A percentile compares a stretch with the other conserved stretches of the same genome.
Conservation (phyloP, 306 rosid species). For the Glycyrrhiza uralensis region DNA sequence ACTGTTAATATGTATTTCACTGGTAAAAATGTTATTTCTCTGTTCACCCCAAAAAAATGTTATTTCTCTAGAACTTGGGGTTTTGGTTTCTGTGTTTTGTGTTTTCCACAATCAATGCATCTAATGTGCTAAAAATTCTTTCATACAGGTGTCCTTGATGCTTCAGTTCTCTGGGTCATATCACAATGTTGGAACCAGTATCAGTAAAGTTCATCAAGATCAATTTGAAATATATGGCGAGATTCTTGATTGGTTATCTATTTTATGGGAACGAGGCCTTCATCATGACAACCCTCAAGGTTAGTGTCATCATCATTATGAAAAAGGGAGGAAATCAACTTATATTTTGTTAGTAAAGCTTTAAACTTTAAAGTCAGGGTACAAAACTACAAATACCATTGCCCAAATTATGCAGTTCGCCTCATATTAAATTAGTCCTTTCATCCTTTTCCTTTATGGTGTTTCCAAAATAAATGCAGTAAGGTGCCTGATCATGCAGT, state of each 20-base stretch:
- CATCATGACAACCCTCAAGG: conserved; percentile 92
- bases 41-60: no score
- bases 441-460: background rate
- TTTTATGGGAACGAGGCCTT: conserved; percentile 93
- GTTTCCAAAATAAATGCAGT: conserved; percentile 59
- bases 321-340: conserved; percentile 1
- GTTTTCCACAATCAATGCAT: background rate
- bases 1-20: background rate
- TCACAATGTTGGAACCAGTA: conserved; percentile 32
- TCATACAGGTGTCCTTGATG: conserved; percentile 68
- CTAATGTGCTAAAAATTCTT: conserved; percentile 22
- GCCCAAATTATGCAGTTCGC: conserved; percentile 5
- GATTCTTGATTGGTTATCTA: conserved; percentile 71
- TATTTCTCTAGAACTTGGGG: conserved; percentile 1
- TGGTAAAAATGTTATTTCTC: background rate
- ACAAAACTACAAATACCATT: background rate
- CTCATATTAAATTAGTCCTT: conserved; percentile 6
- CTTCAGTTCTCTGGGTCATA: conserved; percentile 57
- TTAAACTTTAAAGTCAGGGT: conserved; percentile 1
- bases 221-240: conserved; percentile 45
- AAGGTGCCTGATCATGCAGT: conserved; percentile 91
- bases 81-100: conserved; percentile 10
- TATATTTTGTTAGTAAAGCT: background rate
- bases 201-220: conserved; percentile 34
- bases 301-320: conserved; percentile 33